Evolutionary conservation across 768 basidiomycete genomes (phyloP), one percentile per base, ranked within the genome.

Genomic region (Rhodotorula taiwanensis): DNA sequence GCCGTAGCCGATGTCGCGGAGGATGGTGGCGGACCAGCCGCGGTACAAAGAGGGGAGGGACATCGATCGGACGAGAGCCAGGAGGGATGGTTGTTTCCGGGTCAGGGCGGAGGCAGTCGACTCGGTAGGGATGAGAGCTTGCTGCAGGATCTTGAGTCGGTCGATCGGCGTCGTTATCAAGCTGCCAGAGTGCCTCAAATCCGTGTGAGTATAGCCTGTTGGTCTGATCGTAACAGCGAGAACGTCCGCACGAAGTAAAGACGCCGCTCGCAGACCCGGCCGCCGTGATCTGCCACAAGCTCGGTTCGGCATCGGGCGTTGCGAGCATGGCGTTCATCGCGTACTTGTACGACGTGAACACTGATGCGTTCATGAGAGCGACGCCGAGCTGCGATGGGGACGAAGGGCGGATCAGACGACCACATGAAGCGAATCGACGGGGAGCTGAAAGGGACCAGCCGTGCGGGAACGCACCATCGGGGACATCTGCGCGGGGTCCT

Each of bases 111-210:
- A 67, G 50, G 45, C 55, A 58, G 52, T 83, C 74, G 57, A 81
- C 75, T 18, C 8, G 15, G 43, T 8, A 21, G 20, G 13, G 51
- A 52, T 10, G 34, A 36, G 11, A n/a, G 51, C 13, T 20, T 89
- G 87, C 69, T 88, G 86, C 39, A 86, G 81, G 74, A 92, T 89
- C 79, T 94, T 94, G 77, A 94, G 80, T 2, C 92, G 81, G 67
- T 94, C 92, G 13, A 85, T 87, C 0, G 91, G 90, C 2, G 87
- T 85, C 4, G 88, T 87, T 59, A 93, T 75, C 15, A 88, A 69
- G 9, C 88, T 89, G 60, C 16, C 3, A 5, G 34, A 50, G 31
- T 4, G 16, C 9, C 5, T 34, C 31, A 31, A 8, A 50, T 7
- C 4, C 10, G 27, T 5, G 31, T 28, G 10, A 3, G 21, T 27